Base-by-base conservation (phyloP, 805 yeast species). In the Debaryomyces maramus region DNA sequence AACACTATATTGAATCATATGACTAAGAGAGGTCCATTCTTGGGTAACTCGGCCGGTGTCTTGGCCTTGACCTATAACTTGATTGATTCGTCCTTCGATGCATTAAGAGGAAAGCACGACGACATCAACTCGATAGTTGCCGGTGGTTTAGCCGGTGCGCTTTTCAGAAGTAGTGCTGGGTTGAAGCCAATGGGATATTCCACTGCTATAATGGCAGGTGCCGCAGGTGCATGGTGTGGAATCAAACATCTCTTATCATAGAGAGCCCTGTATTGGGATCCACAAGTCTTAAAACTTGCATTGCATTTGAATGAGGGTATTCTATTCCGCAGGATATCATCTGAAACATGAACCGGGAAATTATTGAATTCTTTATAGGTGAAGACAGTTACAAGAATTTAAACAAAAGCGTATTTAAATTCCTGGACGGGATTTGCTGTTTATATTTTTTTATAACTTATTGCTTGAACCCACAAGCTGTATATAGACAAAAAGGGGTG, bases 31-130 rank as follows among this genome's bases (percentile, higher is more conserved):
- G 99, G 99, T 45, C 99, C 99, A 16, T 91, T 80, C 65, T 67
- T 91, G 58, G 99, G 98, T 53, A 93, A 93, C 72, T 82, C 85
- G 38, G 95, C 96, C 11, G 99, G 97, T 70, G 95, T 89, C 15
- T 74, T 93, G 52, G 97, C 97, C 17, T 67, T 93, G 54, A 77
- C 85, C 48, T 93, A 93, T 69, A 93, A 93, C 69, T 63, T 91
- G 50, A 73, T 88, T 51, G 90, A 89, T 65, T 80, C 93, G 20
- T 60, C 83, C 8, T 72, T 93, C 49, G 98, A 88, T 63, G 74
- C 77, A 31, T 59, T 83, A 40, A 83, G 97, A 68, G 97, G 95
- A 38, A 79, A 81, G 63, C 97, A 91, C 63, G 98, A 91, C 65
- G 83, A 83, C 53, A 60, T 68, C 37, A 91, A 91, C 66, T 85